Base-by-base conservation (phyloP, 805 yeast genomes). In the Kazachstania viticola region DNA sequence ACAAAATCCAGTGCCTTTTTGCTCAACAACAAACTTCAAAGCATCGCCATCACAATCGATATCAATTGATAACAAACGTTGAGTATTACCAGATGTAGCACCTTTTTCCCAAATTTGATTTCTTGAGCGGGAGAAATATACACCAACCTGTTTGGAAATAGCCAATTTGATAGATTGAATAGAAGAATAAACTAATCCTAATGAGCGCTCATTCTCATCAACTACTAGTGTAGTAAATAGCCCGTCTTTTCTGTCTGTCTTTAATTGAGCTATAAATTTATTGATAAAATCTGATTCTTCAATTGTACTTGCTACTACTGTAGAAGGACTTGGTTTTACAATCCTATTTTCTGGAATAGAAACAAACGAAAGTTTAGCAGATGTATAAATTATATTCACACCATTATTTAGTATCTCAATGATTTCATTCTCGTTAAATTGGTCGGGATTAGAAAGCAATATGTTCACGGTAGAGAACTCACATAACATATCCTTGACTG, bases 61-160 rank as follows among this genome's bases (percentile, higher is more conserved):
- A 33, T 74, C 78, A 35, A 91, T 55, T 27, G 66, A 60, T 16
- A 79, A 43, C 29, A 91, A 65, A 43, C 67, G 66, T 61, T 91
- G 98, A 1, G 93, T 82, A 32, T 94, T 94, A 14, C 98, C 98
- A n/a, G 94, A 80, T 2, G 95, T 82, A 34, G 79, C 79, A 19
- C 98, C 98, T 57, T 91, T 91, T 56, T 77, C 80, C 98, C 98
- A 91, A 37, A 91, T 67, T 27, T 94, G 97, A 39, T 83, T 75
- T 48, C 79, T 76, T 34, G 69, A 64, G 47, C 98, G 77, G 7
- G 95, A 83, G 57, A 80, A 95, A 59, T 91, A 91, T 2, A 91
- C 95, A 36, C 98, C 98, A 8, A 82, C 74, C 30, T 73, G 69
- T 15, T 82, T 78, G 38, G 72, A 73, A 44, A 91, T 71, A 9